A percentile compares a stretch with the other conserved stretches of the same genome.
Evolutionary conservation across 305 asterid genomes (phyloP).

Genomic region (Fraxinus nigra): DNA sequence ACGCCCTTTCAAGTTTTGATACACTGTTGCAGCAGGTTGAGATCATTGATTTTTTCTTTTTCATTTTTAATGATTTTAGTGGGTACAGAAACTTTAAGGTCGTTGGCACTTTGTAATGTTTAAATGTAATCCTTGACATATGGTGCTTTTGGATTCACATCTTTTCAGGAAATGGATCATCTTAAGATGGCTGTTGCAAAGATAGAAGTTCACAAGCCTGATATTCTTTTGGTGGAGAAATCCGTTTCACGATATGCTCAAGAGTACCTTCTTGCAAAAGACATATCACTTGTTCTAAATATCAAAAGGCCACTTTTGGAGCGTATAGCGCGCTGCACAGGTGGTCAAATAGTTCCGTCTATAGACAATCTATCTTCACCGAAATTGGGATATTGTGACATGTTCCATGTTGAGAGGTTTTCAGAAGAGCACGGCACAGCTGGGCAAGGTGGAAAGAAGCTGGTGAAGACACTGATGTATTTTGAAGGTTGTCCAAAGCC

Average conservation of each 20-base stretch:
- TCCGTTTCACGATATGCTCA: constrained; percentile 95
- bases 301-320: constrained; percentile 87
- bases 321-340: constrained; percentile 91
- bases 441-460: constrained; percentile 72
- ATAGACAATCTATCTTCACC: constrained; percentile 79
- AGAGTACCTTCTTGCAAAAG: constrained; percentile 89
- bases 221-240: constrained; percentile 95
- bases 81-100: not conserved
- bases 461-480: constrained; percentile 87
- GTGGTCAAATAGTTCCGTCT: constrained; percentile 86
- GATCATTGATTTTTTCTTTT: constrained; percentile 10
- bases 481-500: constrained; percentile 99
- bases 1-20: constrained; percentile 86
- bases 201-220: constrained; percentile 81
- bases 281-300: constrained; percentile 88
- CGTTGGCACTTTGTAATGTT: constrained; percentile 4
- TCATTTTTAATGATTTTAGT: not conserved
- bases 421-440: constrained; percentile 75
- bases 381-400: constrained; percentile 78
- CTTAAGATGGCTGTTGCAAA: constrained; percentile 98
- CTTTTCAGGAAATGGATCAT: constrained; percentile 94
- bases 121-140: constrained; percentile 1
- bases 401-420: constrained; percentile 70
- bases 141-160: constrained; percentile 26
- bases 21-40: constrained; percentile 94